Percentiles rank a stretch among this genome's conserved stretches.
Evolutionary conservation across 2,329 filamentous ascomycete species (phyloP).

Genomic region (Apiospora kogelbergensis): DNA sequence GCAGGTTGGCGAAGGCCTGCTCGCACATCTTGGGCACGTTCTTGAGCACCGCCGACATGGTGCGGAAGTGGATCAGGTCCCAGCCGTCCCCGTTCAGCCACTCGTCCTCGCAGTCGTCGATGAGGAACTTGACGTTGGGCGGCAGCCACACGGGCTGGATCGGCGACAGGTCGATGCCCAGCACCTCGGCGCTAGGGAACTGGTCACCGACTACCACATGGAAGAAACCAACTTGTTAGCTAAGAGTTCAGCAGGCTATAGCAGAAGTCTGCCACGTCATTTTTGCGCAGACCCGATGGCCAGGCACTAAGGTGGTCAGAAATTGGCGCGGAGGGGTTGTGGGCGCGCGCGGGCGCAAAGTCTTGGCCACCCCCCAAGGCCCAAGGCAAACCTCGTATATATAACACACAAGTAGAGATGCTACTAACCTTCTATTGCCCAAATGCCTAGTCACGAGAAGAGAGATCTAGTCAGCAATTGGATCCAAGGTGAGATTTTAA

Average conservation of each 20-base stretch:
- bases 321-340: background rate
- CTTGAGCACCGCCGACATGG: constrained; percentile 49
- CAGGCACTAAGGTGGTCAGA: background rate
- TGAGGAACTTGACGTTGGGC: constrained; percentile 32
- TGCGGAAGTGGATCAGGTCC: constrained; percentile 56
- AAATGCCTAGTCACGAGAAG: constrained; percentile 36
- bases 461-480: background rate
- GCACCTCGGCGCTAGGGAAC: constrained; percentile 28
- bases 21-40: constrained; percentile 49
- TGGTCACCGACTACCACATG: constrained; percentile 13
- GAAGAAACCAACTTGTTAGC: too few species aligned
- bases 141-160: constrained; percentile 50
- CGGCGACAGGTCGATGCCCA: constrained; percentile 37
- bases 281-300: background rate
- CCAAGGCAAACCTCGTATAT: background rate
- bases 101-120: constrained; percentile 48
- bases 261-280: background rate
- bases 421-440: constrained; percentile 50
- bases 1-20: constrained; percentile 38
- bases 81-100: constrained; percentile 55
- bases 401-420: background rate
- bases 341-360: background rate
- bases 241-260: too few species aligned
- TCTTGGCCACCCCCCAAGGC: too few species aligned
- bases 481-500: too few species aligned